Percentiles rank a stretch among this genome's conserved stretches.
Conservation (phyloP, 768 basidiomycete species). For the Lentinus brumalis region DNA sequence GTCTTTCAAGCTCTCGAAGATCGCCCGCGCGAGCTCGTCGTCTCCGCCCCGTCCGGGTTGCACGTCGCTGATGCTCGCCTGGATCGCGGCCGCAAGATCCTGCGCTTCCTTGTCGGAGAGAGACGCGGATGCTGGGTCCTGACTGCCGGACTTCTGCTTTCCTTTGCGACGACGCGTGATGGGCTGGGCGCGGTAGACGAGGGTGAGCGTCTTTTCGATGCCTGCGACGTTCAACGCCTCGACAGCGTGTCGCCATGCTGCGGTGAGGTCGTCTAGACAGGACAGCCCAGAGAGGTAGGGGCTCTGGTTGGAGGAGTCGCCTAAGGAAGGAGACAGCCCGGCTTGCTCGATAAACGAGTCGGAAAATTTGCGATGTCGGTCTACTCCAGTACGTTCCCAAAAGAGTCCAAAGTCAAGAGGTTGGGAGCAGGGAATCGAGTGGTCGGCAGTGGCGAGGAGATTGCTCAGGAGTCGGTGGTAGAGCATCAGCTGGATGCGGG, state of each 20-base stretch:
- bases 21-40: conserved; percentile 22
- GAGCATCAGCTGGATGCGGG: conserved; percentile 76
- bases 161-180: not conserved
- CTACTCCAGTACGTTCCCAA: conserved; percentile 50
- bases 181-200: conserved; percentile 50
- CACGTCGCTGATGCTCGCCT: conserved; percentile 43
- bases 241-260: conserved; percentile 34
- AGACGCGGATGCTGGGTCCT: not conserved
- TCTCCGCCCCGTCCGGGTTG: conserved; percentile 13
- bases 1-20: conserved; percentile 25
- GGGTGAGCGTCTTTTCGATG: conserved; percentile 45
- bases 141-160: not conserved
- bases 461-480: conserved; percentile 67
- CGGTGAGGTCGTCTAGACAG: conserved; percentile 35
- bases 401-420: conserved; percentile 53
- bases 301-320: not conserved
- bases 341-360: conserved; percentile 43
- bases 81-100: conserved; percentile 48
- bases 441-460: conserved; percentile 41
- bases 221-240: conserved; percentile 28
- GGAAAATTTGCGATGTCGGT: conserved; percentile 51
- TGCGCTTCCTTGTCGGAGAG: conserved; percentile 36
- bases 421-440: not conserved
- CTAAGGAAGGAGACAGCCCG: conserved; percentile 17
- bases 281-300: not conserved